Conservation (phyloP, 176 grass and related monocot species). For the barley (Hordeum vulgare) region MorexV3_pseudomolecules_assembly NC_058522.1:510186933-510187432, state of each 20-base stretch:
- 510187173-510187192: not conserved
- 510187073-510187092: constrained; percentile 79
- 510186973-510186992: constrained; percentile 61
- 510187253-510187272: constrained; percentile 80
- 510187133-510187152: not conserved
- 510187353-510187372: constrained; percentile 68
- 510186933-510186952: constrained; percentile 78
- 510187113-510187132: not conserved
- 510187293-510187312: constrained; percentile 56
- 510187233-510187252: constrained; percentile 64
- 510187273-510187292: constrained; percentile 63
- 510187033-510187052: constrained; percentile 54
- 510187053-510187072: constrained; percentile 61
- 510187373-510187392: constrained; percentile 38
- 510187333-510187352: constrained; percentile 62
- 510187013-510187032: constrained; percentile 88
- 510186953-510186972: constrained; percentile 69
- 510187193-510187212: constrained; percentile 51
- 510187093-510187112: not conserved
- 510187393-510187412: not conserved
- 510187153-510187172: not conserved
- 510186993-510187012: constrained; percentile 76
- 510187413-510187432: not conserved
- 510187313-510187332: constrained; percentile 40
- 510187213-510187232: constrained; percentile 44